Conservation (phyloP, 2,329 filamentous ascomycete species). For the Trichocomaceae sp. region DNA sequence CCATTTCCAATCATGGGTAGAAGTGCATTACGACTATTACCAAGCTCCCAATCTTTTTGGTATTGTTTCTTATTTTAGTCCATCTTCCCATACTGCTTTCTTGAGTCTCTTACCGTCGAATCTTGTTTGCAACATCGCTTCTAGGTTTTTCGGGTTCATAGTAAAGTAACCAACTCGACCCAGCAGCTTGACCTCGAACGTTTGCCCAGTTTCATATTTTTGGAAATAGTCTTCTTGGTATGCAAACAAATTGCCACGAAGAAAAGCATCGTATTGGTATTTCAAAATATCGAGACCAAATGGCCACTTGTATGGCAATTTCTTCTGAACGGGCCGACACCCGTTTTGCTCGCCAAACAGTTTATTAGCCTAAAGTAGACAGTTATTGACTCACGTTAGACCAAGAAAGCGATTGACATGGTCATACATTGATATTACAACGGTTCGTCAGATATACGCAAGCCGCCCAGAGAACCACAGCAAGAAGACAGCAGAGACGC, state of each 20-base stretch:
- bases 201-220: background rate
- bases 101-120: constrained; percentile 66
- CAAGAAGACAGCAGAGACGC: no score
- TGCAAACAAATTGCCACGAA: background rate
- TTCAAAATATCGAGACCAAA: background rate
- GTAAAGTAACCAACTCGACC: constrained; percentile 17
- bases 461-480: no score
- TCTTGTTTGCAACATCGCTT: constrained; percentile 77
- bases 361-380: background rate
- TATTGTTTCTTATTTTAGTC: constrained; percentile 41
- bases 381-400: background rate
- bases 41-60: constrained; percentile 36
- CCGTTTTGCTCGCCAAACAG: background rate
- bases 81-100: constrained; percentile 49
- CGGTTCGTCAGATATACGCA: no score
- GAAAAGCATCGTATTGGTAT: background rate
- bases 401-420: no score
- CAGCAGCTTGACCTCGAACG: background rate
- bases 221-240: background rate
- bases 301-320: background rate
- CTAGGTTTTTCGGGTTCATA: constrained; percentile 58
- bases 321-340: background rate
- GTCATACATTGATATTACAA: no score
- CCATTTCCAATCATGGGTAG: constrained; percentile 32
- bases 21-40: constrained; percentile 43